phyloP scores from a whole-genome alignment of 345 rosid genomes.

The Leavenworthia alabamica region DNA sequence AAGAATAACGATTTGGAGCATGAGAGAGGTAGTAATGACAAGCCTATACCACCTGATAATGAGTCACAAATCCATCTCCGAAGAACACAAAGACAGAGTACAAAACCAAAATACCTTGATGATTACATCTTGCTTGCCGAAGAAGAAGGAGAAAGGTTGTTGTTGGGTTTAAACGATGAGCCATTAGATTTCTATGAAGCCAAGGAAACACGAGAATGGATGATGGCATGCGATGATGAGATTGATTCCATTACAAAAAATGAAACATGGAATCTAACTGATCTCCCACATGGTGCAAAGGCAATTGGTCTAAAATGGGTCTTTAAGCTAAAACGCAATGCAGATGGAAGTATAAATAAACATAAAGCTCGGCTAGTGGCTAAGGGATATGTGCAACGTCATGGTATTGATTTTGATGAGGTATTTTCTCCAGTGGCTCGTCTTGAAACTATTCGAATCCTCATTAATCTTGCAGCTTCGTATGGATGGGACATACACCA shows the following conservation, averaged over 20 bases:
- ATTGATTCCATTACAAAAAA: neutral
- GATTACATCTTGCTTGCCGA: too few species aligned
- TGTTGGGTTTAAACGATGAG: too few species aligned
- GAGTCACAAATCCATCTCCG: too few species aligned
- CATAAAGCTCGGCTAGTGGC: neutral
- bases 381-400: neutral
- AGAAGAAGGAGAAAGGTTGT: too few species aligned
- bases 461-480: neutral
- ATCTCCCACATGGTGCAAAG: neutral
- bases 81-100: too few species aligned
- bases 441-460: neutral
- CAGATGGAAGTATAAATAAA: neutral
- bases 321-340: neutral
- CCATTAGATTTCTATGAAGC: too few species aligned
- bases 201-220: too few species aligned
- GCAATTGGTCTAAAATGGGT: neutral
- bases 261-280: neutral
- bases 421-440: neutral
- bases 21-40: too few species aligned
- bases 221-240: neutral
- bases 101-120: too few species aligned
- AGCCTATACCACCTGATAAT: too few species aligned
- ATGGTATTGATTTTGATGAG: neutral
- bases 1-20: too few species aligned
- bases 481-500: neutral